Evolutionary conservation across 805 yeast species (phyloP), one percentile per base, ranked within the genome.

Genomic region (Saturnispora sekii): DNA sequence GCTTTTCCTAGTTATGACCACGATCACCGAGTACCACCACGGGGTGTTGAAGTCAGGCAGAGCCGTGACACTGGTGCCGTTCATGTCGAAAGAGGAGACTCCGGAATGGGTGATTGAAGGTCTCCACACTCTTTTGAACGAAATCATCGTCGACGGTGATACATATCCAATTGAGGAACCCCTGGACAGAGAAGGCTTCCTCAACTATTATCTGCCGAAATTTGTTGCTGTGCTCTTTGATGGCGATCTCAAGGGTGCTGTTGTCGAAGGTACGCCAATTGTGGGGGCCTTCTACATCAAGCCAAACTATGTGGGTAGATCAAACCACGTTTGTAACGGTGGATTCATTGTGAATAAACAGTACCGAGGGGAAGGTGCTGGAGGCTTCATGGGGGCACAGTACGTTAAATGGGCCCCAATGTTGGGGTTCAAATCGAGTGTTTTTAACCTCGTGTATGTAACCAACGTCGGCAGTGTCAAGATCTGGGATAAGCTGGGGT

Each of bases 281-380:
- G 59, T 86, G 38, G 97, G 96, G 1, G 75, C 84, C 2, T 84
- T 81, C 59, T 84, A 81, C 60, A 69, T 88, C 54, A 87, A 84
- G 57, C 96, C 97, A 14, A 89, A 89, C 62, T 89, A 88, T 58
- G 63, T 70, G 2, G 96, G 95, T 8, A 73, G 95, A 47, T 81
- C 90, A 50, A 77, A 93, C 0, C 96, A 89, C 56, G 81, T 77
- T 28, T 86, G 96, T 56, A 89, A 89, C 59, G 96, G 80, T 0
- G 96, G 94, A 0, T 89, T 89, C 57, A 59, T 87, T 10, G 95
- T 89, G 6, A 74, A 74, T 47, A 67, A 69, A 8, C 51, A 51
- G 0, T 65, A 66, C 21, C 71, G 97, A 49, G 93, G 94, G 0
- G 60, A 69, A 39, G 53, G 62, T 11, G 62, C 85, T 12, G 96